Conservation (phyloP, 2,329 filamentous ascomycete species). For the Cladosporium sp. region DNA sequence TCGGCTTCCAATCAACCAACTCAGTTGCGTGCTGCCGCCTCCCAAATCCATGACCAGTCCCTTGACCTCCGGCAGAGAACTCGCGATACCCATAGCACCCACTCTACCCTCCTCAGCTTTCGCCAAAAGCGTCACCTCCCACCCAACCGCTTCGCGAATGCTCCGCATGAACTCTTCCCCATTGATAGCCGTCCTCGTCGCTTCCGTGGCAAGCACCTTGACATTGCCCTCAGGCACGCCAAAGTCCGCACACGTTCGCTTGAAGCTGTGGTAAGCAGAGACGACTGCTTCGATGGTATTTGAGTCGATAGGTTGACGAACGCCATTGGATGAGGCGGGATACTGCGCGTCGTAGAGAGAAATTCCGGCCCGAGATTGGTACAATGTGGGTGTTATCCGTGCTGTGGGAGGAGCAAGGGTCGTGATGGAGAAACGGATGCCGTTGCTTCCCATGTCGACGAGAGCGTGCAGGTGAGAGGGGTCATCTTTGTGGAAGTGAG, state of each 20-base stretch:
- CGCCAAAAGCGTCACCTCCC: constrained; percentile 70
- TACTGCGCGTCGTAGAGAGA: constrained; percentile 81
- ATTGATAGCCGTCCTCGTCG: constrained; percentile 79
- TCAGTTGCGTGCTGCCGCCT: constrained; percentile 71
- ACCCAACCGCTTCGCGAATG: constrained; percentile 65
- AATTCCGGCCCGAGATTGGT: constrained; percentile 74
- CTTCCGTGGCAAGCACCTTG: constrained; percentile 81
- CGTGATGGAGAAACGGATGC: constrained; percentile 88
- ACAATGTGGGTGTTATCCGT: constrained; percentile 74
- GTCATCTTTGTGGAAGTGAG: constrained; percentile 12
- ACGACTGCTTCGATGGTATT: constrained; percentile 67
- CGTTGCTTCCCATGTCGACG: constrained; percentile 64
- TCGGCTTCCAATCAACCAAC: constrained; percentile 57
- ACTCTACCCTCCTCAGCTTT: constrained; percentile 81
- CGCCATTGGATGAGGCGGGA: constrained; percentile 34
- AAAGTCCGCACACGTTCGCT: constrained; percentile 67
- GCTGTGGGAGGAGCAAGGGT: constrained; percentile 70
- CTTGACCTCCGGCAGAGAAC: constrained; percentile 67
- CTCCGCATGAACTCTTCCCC: constrained; percentile 64
- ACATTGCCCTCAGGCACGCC: constrained; percentile 66
- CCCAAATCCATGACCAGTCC: constrained; percentile 87
- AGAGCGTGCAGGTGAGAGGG: constrained; percentile 33
- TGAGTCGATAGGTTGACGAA: constrained; percentile 55
- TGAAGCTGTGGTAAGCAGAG: constrained; percentile 68
- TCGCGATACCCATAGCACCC: constrained; percentile 80